A percentile compares a stretch with the other conserved stretches of the same genome.
Conservation (phyloP, 257 asterid genomes). For the Lavandula angustifolia region DNA sequence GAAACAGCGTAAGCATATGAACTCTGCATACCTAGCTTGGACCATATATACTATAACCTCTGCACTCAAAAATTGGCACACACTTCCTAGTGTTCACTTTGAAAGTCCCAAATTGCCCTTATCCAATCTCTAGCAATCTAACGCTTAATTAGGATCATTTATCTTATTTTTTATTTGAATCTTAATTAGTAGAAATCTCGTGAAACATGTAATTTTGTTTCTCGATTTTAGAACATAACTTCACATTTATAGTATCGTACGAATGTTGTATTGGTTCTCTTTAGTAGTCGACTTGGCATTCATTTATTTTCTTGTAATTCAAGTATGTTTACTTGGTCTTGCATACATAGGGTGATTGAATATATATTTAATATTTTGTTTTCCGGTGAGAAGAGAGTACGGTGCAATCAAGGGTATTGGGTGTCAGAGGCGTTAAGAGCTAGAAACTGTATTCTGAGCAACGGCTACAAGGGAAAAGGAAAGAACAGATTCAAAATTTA, state of each 20-base stretch:
- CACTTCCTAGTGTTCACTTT: background rate
- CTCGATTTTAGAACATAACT: background rate
- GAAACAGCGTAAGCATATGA: background rate
- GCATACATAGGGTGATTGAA: no score
- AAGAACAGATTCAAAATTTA: conserved; percentile 7
- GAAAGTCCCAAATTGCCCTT: background rate
- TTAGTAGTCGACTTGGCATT: no score
- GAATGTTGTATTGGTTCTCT: no score
- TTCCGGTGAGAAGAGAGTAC: background rate
- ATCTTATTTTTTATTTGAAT: background rate
- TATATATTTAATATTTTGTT: no score
- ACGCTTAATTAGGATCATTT: background rate
- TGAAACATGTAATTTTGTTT: background rate
- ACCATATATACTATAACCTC: no score
- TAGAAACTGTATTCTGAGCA: background rate
- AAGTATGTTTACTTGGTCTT: no score
- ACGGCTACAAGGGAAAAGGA: conserved; percentile 14
- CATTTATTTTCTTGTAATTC: no score
- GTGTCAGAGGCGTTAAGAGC: conserved; percentile 19
- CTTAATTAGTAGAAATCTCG: background rate
- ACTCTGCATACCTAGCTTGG: no score
- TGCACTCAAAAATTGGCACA: no score
- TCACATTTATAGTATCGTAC: no score
- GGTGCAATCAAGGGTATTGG: conserved; percentile 22
- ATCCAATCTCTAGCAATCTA: background rate